phyloP scores from a whole-genome alignment of 179 eudicot species.

The Corrigiola litoralis region DNA sequence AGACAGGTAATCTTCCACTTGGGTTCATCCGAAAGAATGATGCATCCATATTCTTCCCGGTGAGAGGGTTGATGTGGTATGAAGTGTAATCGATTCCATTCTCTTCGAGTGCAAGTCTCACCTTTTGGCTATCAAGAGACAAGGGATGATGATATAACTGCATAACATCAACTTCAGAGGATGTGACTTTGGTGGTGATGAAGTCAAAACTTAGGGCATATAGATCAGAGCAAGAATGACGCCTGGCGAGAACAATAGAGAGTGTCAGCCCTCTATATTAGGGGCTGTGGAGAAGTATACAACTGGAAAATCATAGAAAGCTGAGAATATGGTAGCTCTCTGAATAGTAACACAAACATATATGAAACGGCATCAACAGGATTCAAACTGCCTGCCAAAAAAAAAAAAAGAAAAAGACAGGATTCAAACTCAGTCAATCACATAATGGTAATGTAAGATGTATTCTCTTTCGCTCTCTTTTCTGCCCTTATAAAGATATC shows the following conservation, averaged over 20 bases:
- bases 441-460: too few relatives aligned
- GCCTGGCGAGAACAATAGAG: constrained; percentile 11
- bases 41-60: constrained; percentile 85
- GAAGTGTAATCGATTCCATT: constrained; percentile 82
- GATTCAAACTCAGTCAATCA: too few relatives aligned
- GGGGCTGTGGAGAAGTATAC: not conserved
- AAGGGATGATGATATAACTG: constrained; percentile 91
- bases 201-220: not conserved
- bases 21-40: constrained; percentile 81
- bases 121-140: constrained; percentile 94
- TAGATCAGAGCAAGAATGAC: not conserved
- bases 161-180: constrained; percentile 44
- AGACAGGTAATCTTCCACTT: constrained; percentile 73
- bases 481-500: too few relatives aligned
- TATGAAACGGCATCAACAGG: not conserved
- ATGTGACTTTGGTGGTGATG: not conserved
- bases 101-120: constrained; percentile 89
- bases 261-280: constrained; percentile 4
- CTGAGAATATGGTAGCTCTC: not conserved
- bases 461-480: too few relatives aligned
- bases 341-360: not conserved
- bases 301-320: constrained; percentile 3
- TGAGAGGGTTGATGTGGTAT: constrained; percentile 77
- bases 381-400: not conserved
- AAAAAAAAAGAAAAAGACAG: too few relatives aligned